Percentiles rank a stretch among this genome's conserved stretches.
Conservation (phyloP, 2,329 filamentous ascomycete genomes). For the Venturia effusa region DNA sequence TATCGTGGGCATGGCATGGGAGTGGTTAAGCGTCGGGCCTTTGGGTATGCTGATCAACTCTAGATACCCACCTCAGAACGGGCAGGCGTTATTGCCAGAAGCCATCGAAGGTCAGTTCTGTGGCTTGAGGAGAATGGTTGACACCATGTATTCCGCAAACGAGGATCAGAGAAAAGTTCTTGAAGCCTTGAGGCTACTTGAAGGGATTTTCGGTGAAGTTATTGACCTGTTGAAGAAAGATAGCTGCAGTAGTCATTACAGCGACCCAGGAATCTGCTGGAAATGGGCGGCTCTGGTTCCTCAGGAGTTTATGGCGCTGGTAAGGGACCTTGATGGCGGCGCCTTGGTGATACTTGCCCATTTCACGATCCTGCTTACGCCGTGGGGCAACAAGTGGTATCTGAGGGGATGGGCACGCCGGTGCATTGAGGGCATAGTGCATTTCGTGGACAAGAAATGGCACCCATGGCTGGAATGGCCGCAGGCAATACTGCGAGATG, state of each 20-base stretch:
- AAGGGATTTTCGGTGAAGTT: neutral
- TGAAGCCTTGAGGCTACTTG: neutral
- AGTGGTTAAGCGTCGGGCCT: neutral
- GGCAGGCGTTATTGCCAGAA: neutral
- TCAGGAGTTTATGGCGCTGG: neutral
- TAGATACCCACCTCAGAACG: neutral
- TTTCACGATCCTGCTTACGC: neutral
- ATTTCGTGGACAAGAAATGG: neutral
- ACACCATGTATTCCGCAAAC: neutral
- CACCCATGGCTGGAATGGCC: neutral
- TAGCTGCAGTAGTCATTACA: neutral
- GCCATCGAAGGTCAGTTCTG: neutral
- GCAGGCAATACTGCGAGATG: neutral
- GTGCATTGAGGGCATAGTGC: neutral
- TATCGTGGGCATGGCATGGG: neutral
- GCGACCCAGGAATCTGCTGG: neutral
- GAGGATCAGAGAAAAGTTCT: neutral
- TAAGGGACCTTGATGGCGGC: neutral
- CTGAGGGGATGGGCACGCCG: neutral
- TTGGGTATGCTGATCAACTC: neutral
- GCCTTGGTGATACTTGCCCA: neutral
- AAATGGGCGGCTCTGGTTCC: neutral
- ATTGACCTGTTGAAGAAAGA: neutral
- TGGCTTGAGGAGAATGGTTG: neutral
- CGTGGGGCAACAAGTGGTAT: neutral